These are phyloP conservation scores for Pseudoneurospora amorphoporcata DNA, from an alignment of 495 filamentous ascomycete species.

Conservation along the genomic window DNA sequence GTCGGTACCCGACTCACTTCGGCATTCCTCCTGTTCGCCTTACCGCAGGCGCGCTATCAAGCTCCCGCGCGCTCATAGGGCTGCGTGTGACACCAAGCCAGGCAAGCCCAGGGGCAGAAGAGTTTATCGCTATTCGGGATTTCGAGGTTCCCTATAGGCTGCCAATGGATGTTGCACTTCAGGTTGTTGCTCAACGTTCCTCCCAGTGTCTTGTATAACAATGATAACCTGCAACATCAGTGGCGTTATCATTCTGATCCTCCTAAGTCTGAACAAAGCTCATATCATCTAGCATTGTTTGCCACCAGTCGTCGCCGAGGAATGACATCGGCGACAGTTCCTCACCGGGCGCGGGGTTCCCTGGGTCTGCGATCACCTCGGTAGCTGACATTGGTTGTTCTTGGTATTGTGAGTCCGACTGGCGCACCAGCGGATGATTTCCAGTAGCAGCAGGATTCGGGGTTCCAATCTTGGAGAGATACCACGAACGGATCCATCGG, in stretches of 20 bases:
- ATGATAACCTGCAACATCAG: background rate
- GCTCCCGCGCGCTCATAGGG: background rate
- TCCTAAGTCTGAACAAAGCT: conserved; percentile 1
- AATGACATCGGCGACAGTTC: background rate
- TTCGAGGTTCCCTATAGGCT: background rate
- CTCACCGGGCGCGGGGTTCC: background rate
- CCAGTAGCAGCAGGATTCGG: background rate
- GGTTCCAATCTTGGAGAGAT: conserved; percentile 3
- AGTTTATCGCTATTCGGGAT: background rate
- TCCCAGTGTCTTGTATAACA: background rate
- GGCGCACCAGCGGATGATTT: conserved; percentile 1
- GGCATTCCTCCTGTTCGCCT: background rate
- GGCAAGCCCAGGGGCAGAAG: background rate
- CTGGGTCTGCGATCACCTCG: background rate
- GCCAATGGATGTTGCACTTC: background rate
- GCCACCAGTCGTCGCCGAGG: conserved; percentile 8
- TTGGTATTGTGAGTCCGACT: background rate
- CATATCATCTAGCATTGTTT: conserved; percentile 4
- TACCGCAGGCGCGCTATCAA: background rate
- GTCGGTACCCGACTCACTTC: background rate
- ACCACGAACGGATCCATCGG: conserved; percentile 18
- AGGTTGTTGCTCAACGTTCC: background rate
- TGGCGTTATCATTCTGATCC: background rate
- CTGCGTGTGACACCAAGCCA: background rate
- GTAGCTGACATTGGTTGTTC: background rate